Evolutionary conservation across 441 rosid species (phyloP).

Genomic region (Macaranga tanarius): DNA sequence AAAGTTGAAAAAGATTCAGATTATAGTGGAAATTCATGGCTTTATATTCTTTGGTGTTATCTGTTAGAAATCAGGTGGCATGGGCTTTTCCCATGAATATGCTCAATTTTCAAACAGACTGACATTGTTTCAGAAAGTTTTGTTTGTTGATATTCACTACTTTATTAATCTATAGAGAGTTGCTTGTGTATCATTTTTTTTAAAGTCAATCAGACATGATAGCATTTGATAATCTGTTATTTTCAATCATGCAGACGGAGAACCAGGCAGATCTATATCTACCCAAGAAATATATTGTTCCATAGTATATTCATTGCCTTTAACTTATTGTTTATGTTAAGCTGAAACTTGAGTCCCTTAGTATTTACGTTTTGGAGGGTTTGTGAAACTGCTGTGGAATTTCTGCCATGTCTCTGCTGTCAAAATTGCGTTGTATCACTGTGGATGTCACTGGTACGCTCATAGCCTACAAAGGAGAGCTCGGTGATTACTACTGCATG

Average conservation of each 20-base stretch:
- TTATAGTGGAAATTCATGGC: neutral
- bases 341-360: slow-evolving; percentile 1
- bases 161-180: neutral
- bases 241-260: slow-evolving; percentile 21
- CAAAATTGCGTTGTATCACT: slow-evolving; percentile 76
- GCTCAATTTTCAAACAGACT: neutral
- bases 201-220: neutral
- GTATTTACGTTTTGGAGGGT: neutral
- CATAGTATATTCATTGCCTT: neutral
- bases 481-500: slow-evolving; percentile 98
- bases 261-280: slow-evolving; percentile 11
- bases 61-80: neutral
- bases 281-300: slow-evolving; percentile 17
- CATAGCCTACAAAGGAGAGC: slow-evolving; percentile 95
- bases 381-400: slow-evolving; percentile 16
- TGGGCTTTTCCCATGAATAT: neutral
- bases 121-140: neutral
- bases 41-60: neutral
- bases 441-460: slow-evolving; percentile 98
- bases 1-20: too few relatives aligned
- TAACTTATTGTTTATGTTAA: slow-evolving; percentile 9
- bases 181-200: neutral
- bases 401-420: slow-evolving; percentile 55
- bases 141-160: neutral
- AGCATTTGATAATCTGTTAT: slow-evolving; percentile 1